Conservation (phyloP, 768 basidiomycete species). For the Sarcodon aspratus region DNA sequence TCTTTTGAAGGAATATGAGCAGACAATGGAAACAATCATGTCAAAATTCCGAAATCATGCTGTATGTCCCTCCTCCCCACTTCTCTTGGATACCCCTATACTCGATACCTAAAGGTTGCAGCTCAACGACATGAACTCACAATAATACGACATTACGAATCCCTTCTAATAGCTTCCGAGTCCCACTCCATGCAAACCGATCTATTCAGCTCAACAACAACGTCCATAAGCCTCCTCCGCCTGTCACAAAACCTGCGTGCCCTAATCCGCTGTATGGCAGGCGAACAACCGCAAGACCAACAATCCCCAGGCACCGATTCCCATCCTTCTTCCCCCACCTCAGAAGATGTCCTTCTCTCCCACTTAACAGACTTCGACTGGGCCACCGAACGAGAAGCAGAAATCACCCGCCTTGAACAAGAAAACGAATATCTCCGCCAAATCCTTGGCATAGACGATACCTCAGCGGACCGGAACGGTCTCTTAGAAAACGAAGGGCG, state of each 20-base stretch:
- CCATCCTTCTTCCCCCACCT: slow-evolving; percentile 28
- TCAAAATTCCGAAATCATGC: slow-evolving; percentile 87
- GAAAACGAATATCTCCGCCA: slow-evolving; percentile 78
- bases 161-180: slow-evolving; percentile 58
- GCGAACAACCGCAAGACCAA: slow-evolving; percentile 29
- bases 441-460: slow-evolving; percentile 64
- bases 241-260: slow-evolving; percentile 61
- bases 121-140: slow-evolving; percentile 85
- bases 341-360: slow-evolving; percentile 32
- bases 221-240: slow-evolving; percentile 57
- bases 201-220: slow-evolving; percentile 45
- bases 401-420: slow-evolving; percentile 68
- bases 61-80: slow-evolving; percentile 33
- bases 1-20: slow-evolving; percentile 90
- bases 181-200: slow-evolving; percentile 42
- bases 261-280: slow-evolving; percentile 59
- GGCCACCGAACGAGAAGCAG: slow-evolving; percentile 78
- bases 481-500: slow-evolving; percentile 33
- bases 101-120: slow-evolving; percentile 47
- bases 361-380: slow-evolving; percentile 52
- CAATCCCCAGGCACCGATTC: slow-evolving; percentile 9
- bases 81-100: slow-evolving; percentile 3
- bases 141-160: slow-evolving; percentile 83
- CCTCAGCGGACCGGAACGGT: slow-evolving; percentile 38
- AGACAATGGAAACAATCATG: slow-evolving; percentile 94